Base-by-base conservation (phyloP, 148 eudicot species). In the Bassia scoparia region DNA sequence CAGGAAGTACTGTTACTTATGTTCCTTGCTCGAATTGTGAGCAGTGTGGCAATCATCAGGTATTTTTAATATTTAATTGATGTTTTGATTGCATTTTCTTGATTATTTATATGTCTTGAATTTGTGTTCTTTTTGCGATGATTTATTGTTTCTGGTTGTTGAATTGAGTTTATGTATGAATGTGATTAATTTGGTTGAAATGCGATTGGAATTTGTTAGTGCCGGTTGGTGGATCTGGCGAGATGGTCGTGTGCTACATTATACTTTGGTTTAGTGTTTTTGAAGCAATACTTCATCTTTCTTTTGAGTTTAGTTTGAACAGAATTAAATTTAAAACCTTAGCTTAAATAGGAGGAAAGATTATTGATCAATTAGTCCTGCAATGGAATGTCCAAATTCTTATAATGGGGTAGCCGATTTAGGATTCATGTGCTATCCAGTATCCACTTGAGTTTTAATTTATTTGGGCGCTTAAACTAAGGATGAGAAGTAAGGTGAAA, bases 1-100 rank as follows among this genome's bases (percentile, higher is more conserved):
- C 96, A 4, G 99, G 99, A 29, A 95, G 99, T 68, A 87, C 99
- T 30, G 99, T 90, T n/a, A 95, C 99, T 9, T 95, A 91, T 68
- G 99, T 95, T 79, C 99, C 99, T 0, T 95, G 99, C 77, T 83
- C 91, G 64, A 79, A 91, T 0, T 95, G 99, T 81, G 86, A 87
- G 77, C 86, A 87, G 81, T 95, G 99, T 83, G 99, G 99, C 65
- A 85, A 79, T 71, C 99, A 95, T 81, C 94, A 89, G 96, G 99
- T 95, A 58, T 50, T 29, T 8, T 50, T 1, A 27, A 37, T 49
- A 53, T 15, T 30, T 55, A 27, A 43, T 35, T 48, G 13, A 20
- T 61, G 1, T 24, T 55, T 1, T 44, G 3, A 1, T 67, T 69
- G 12, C 12, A 5, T 17, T 65, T 67, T 26, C 31, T 20, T 24